phyloP scores from a whole-genome alignment of 805 yeast genomes.

The Metschnikowia orientalis region DNA sequence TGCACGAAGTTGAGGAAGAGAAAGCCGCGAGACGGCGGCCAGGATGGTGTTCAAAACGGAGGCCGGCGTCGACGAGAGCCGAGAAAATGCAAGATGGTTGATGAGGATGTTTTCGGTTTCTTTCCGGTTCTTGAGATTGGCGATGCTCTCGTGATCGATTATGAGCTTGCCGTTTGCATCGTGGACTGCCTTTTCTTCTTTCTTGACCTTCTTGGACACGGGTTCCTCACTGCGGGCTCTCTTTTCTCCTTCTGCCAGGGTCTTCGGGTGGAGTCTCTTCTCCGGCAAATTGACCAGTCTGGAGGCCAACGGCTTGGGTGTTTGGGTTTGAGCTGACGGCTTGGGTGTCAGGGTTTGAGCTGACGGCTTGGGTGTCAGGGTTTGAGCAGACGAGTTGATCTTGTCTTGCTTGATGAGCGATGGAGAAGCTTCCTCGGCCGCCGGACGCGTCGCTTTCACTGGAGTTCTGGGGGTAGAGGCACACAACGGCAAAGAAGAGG shows the following conservation, averaged over 20 bases:
- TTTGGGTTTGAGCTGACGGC: constrained; percentile 3
- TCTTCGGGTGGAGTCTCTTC: constrained; percentile 6
- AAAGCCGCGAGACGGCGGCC: constrained; percentile 45
- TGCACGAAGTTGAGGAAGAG: constrained; percentile 40
- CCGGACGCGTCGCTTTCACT: not conserved
- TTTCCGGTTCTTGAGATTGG: constrained; percentile 36
- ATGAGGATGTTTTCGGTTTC: constrained; percentile 62
- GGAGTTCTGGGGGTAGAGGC: constrained; percentile 7
- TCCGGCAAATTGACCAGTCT: constrained; percentile 23
- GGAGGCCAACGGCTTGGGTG: constrained; percentile 25
- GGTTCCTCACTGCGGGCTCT: constrained; percentile 36
- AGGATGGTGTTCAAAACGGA: constrained; percentile 61
- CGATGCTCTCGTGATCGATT: constrained; percentile 22
- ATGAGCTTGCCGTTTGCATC: constrained; percentile 28
- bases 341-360: constrained; percentile 3
- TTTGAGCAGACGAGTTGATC: constrained; percentile 6
- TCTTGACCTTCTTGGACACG: constrained; percentile 18
- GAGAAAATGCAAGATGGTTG: constrained; percentile 87
- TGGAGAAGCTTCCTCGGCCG: constrained; percentile 8
- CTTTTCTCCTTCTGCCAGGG: not conserved
- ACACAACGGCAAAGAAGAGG: constrained; percentile 7
- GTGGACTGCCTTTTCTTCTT: constrained; percentile 11
- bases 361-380: constrained; percentile 6
- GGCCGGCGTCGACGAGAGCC: constrained; percentile 85
- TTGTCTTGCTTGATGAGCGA: constrained; percentile 5